These are phyloP conservation scores for Saccharomycopsis fermentans DNA, from an alignment of 805 yeast species.

Conservation along the genomic window DNA sequence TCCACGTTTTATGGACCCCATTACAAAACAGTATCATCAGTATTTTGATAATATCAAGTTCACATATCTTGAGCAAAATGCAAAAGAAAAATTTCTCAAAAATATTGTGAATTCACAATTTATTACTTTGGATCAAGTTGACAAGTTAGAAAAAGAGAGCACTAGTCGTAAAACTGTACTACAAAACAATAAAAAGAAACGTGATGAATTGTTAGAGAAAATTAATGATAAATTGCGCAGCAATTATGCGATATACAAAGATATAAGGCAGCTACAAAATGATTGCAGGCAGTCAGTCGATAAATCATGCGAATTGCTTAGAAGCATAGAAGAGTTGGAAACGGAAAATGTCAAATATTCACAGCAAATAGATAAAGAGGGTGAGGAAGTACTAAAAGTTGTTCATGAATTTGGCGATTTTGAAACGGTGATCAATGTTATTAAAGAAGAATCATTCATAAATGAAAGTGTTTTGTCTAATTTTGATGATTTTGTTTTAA, in stretches of 20 bases:
- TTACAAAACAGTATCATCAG: slow-evolving; percentile 12
- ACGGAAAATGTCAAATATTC: slow-evolving; percentile 7
- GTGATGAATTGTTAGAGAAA: slow-evolving; percentile 11
- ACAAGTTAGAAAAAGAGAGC: slow-evolving; percentile 1
- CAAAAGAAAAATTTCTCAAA: slow-evolving; percentile 17
- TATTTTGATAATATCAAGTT: slow-evolving; percentile 17
- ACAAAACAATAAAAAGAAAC: slow-evolving; percentile 5
- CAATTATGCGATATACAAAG: neutral
- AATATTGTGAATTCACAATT: slow-evolving; percentile 13
- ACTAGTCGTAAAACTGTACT: slow-evolving; percentile 5
- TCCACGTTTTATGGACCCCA: slow-evolving; percentile 9
- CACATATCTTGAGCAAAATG: slow-evolving; percentile 16
- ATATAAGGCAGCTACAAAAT: slow-evolving; percentile 2
- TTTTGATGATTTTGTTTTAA: slow-evolving; percentile 15
- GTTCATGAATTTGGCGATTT: slow-evolving; percentile 10
- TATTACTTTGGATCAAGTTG: slow-evolving; percentile 13
- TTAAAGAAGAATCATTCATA: slow-evolving; percentile 12
- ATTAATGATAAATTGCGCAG: neutral
- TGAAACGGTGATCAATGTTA: slow-evolving; percentile 5
- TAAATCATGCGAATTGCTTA: slow-evolving; percentile 8
- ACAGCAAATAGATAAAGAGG: slow-evolving; percentile 1
- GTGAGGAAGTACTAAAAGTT: slow-evolving; percentile 3
- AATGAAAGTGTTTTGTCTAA: slow-evolving; percentile 7
- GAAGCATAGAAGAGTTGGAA: slow-evolving; percentile 11
- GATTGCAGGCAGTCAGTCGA: neutral